phyloP scores from a whole-genome alignment of 129 eudicot genomes.

The Chrysanthemum seticuspe region DNA sequence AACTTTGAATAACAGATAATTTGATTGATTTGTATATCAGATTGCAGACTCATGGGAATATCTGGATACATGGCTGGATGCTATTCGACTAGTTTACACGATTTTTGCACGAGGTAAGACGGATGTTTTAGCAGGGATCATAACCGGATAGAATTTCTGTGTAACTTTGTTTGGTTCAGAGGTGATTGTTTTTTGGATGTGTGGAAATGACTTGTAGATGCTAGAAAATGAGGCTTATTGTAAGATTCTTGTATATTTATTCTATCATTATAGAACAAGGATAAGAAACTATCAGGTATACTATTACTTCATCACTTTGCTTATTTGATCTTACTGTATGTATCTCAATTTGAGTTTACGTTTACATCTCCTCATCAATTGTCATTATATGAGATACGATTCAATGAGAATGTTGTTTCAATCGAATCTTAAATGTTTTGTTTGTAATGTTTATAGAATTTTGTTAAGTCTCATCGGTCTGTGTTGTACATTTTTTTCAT shows the following conservation, averaged over 20 bases:
- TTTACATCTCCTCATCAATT: too few relatives aligned
- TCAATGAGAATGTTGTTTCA: too few relatives aligned
- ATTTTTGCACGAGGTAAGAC: slow-evolving; percentile 85
- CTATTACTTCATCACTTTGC: slow-evolving; percentile 3
- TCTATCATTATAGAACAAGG: slow-evolving; percentile 22
- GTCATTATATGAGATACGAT: too few relatives aligned
- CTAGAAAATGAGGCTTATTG: slow-evolving; percentile 25
- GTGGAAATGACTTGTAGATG: slow-evolving; percentile 20
- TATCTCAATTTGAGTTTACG: not conserved
- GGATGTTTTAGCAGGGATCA: slow-evolving; percentile 89
- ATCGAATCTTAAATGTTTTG: too few relatives aligned
- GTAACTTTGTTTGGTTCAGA: slow-evolving; percentile 20
- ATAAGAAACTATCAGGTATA: slow-evolving; percentile 5
- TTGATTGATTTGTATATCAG: slow-evolving; percentile 27
- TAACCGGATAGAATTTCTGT: slow-evolving; percentile 48
- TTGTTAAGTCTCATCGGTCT: too few relatives aligned
- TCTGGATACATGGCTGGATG: slow-evolving; percentile 98
- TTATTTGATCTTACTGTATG: slow-evolving; percentile 9
- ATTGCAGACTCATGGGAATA: slow-evolving; percentile 96
- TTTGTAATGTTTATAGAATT: too few relatives aligned
- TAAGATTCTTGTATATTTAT: slow-evolving; percentile 45
- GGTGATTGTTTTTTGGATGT: slow-evolving; percentile 5
- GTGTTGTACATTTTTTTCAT: too few relatives aligned
- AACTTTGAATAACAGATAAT: slow-evolving; percentile 11
- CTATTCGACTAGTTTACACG: slow-evolving; percentile 92